Base-by-base conservation (phyloP, 192 early-diverging fungal species). In the Podochytrium sp. region DNA sequence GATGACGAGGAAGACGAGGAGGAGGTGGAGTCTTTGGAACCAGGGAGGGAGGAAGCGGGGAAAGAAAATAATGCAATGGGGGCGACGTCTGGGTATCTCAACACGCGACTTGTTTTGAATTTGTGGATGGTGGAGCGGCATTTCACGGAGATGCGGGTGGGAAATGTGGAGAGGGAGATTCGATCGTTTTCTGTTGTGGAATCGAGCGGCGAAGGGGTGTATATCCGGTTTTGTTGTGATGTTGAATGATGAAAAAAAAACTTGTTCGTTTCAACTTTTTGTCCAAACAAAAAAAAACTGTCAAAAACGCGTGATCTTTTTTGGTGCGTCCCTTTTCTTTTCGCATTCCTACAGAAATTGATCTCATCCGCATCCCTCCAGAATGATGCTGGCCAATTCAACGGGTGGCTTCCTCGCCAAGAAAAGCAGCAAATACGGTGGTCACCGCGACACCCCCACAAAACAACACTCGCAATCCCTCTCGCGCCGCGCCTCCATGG, bases 221-320 rank as follows among this genome's bases (percentile, higher is more conserved):
- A 43, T 42, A 43, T 71, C 23, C 53, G 69, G 32, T 71, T 71
- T 59, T 34, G 35, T 29, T 71, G 69, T 60, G 69, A 71, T 71
- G 10, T 59, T 3, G 33, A 50, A 50, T 14, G 47, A 51, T 59
- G 56, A 71, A 62, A 18, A 16, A n/a, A n/a, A 27, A 57, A 47
- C 10, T 47, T 47, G 43, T 47, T 16, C n/a, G 10, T 47, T 47
- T 47, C n/a, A 10, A 0, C n/a, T 47, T 47, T 47, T 20, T 47
- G 12, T 47, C 10, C 55, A 57, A 57, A 57, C 14, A 18, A 27
- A 18, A 57, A 18, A 7, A 33, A 61, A 12, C 59, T 20, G 25
- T 37, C 14, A 33, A 61, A 61, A 16, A 33, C n/a, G n/a, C n/a
- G n/a, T n/a, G n/a, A n/a, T n/a, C n/a, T n/a, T n/a, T n/a, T n/a